These are phyloP conservation scores for Spatholobus suberectus DNA, from an alignment of 306 rosid genomes.

Conservation along the genomic window DNA sequence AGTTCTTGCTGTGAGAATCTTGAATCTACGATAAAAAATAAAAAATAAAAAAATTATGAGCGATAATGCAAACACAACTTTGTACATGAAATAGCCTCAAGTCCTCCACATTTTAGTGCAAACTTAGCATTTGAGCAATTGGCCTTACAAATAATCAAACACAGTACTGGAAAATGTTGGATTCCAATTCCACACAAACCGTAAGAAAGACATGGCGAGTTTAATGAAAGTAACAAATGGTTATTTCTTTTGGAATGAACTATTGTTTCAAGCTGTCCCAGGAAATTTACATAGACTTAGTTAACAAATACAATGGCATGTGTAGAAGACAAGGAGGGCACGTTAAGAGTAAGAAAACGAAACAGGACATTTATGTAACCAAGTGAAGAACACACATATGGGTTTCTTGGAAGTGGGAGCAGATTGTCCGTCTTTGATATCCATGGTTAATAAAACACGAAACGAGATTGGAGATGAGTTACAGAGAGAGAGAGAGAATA, in stretches of 20 bases:
- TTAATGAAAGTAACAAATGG: neutral
- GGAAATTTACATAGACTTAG: neutral
- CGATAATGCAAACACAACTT: neutral
- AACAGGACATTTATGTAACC: neutral
- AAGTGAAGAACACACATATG: conserved; percentile 36
- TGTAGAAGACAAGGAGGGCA: no score
- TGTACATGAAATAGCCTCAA: neutral
- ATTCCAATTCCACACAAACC: neutral
- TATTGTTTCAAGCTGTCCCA: neutral
- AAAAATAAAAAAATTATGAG: neutral
- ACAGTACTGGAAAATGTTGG: neutral
- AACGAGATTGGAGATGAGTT: neutral
- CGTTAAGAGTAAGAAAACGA: no score
- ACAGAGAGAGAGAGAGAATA: neutral
- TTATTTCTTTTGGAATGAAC: neutral
- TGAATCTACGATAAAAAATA: conserved; percentile 42
- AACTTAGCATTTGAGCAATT: conserved; percentile 5
- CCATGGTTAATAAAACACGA: neutral
- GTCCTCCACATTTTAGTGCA: neutral
- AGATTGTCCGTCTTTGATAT: conserved; percentile 22
- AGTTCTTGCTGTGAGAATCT: conserved; percentile 59
- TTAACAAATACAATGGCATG: neutral
- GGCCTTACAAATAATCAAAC: neutral
- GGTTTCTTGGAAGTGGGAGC: conserved; percentile 40
- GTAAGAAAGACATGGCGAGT: neutral